These are phyloP conservation scores for Zymoseptoria pseudotritici DNA, from an alignment of 2,329 filamentous ascomycete genomes.

Conservation along the genomic window DNA sequence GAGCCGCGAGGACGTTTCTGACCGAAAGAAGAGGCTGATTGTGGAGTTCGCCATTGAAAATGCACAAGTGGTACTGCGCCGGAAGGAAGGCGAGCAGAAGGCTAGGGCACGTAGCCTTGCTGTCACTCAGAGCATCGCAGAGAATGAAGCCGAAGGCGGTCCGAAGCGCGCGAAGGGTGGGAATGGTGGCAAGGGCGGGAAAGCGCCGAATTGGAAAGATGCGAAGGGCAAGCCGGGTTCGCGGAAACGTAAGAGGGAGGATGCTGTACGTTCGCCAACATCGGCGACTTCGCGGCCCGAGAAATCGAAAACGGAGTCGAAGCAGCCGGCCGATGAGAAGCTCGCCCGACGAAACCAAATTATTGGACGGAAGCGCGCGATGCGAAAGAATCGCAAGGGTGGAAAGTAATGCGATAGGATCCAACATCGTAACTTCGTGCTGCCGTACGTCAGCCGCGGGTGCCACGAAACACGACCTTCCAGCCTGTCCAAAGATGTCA, in stretches of 20 bases:
- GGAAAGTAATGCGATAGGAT: conserved; percentile 10
- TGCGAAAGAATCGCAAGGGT: conserved; percentile 42
- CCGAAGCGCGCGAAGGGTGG: conserved; percentile 8
- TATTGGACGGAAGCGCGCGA: conserved; percentile 75
- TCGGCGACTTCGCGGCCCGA: conserved; percentile 7
- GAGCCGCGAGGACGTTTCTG: conserved; percentile 44
- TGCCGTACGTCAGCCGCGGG: conserved; percentile 3
- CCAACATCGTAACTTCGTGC: not conserved
- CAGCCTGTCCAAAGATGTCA: not conserved
- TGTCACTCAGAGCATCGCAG: conserved; percentile 14
- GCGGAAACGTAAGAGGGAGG: conserved; percentile 36
- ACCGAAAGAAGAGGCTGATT: conserved; percentile 81
- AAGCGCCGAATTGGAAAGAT: not conserved
- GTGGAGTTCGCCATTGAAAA: conserved; percentile 99
- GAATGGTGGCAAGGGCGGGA: conserved; percentile 15
- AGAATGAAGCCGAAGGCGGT: conserved; percentile 6
- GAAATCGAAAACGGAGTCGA: conserved; percentile 27
- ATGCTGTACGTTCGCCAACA: conserved; percentile 14
- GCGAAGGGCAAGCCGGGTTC: conserved; percentile 11
- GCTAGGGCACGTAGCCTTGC: conserved; percentile 39
- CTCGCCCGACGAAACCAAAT: conserved; percentile 63
- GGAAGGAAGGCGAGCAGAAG: conserved; percentile 57
- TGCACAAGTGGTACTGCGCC: conserved; percentile 81
- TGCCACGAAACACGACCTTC: conserved; percentile 7
- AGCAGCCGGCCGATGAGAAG: conserved; percentile 41